phyloP scores from a whole-genome alignment of 495 filamentous ascomycete species.

The Trichocladium antarcticum region DNA sequence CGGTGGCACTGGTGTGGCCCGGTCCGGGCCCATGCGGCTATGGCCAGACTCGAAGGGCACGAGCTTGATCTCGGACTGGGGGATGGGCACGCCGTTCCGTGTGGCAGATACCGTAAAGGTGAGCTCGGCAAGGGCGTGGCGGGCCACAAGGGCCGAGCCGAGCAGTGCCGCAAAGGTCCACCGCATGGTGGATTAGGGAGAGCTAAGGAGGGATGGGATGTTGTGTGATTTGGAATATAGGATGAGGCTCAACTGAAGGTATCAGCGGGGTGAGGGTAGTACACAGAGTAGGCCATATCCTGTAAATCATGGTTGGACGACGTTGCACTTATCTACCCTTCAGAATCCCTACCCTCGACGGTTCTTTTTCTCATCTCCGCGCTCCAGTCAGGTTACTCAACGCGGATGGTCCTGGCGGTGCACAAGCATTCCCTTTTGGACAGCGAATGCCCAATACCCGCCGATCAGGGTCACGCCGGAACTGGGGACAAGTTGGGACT shows the following conservation, averaged over 20 bases:
- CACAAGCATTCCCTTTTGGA: constrained; percentile 3
- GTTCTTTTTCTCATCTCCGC: not conserved
- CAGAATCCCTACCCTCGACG: not conserved
- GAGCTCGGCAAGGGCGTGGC: constrained; percentile 14
- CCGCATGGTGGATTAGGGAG: constrained; percentile 13
- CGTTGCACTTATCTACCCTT: constrained; percentile 5
- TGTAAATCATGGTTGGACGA: not conserved
- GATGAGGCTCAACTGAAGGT: not conserved
- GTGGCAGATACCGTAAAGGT: constrained; percentile 16
- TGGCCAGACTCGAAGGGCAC: constrained; percentile 12
- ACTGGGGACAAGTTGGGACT: not conserved
- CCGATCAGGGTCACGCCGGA: not conserved
- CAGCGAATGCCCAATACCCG: not conserved
- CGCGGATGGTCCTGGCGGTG: not conserved
- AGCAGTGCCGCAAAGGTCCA: constrained; percentile 8
- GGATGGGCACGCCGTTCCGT: constrained; percentile 20
- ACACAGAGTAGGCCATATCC: not conserved
- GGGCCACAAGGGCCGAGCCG: constrained; percentile 11
- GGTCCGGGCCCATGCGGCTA: not conserved
- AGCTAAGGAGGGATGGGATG: not conserved
- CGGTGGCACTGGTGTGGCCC: not conserved
- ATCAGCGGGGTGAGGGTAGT: too few species aligned
- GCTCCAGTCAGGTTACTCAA: constrained; percentile 5
- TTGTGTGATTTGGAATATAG: constrained; percentile 6
- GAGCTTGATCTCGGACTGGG: constrained; percentile 19